These are phyloP conservation scores for Agrocybe praecox DNA, from an alignment of 768 basidiomycete genomes.

Conservation along the genomic window DNA sequence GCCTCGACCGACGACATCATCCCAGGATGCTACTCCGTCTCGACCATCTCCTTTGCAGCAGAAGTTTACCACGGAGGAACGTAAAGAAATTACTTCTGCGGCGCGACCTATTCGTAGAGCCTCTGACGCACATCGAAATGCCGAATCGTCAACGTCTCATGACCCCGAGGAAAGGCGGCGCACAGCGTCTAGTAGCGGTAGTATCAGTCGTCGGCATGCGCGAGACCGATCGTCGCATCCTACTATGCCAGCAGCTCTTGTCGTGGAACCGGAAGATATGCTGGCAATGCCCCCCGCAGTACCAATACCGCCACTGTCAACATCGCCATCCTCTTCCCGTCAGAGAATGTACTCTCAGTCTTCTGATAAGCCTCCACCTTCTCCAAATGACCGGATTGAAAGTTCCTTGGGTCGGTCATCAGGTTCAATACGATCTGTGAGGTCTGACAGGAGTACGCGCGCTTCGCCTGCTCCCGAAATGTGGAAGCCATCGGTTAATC, in stretches of 20 bases:
- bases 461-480: slow-evolving; percentile 43
- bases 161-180: background rate
- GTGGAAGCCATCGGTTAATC: slow-evolving; percentile 51
- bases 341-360: background rate
- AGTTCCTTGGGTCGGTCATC: slow-evolving; percentile 20
- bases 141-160: background rate
- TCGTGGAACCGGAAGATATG: background rate
- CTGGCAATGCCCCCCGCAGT: background rate
- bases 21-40: background rate
- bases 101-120: background rate
- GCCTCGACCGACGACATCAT: background rate
- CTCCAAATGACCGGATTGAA: background rate
- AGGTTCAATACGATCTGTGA: slow-evolving; percentile 31
- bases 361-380: background rate
- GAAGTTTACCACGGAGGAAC: too few species aligned
- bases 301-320: background rate
- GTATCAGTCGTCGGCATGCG: background rate
- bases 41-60: background rate
- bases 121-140: background rate
- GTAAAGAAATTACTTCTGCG: background rate
- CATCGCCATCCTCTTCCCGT: background rate
- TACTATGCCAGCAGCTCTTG: background rate
- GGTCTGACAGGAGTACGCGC: slow-evolving; percentile 29
- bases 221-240: background rate
- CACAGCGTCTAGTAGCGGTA: background rate